Evolutionary conservation across 805 yeast species (phyloP).

Genomic region (Scheffersomyces stipitis): DNA sequence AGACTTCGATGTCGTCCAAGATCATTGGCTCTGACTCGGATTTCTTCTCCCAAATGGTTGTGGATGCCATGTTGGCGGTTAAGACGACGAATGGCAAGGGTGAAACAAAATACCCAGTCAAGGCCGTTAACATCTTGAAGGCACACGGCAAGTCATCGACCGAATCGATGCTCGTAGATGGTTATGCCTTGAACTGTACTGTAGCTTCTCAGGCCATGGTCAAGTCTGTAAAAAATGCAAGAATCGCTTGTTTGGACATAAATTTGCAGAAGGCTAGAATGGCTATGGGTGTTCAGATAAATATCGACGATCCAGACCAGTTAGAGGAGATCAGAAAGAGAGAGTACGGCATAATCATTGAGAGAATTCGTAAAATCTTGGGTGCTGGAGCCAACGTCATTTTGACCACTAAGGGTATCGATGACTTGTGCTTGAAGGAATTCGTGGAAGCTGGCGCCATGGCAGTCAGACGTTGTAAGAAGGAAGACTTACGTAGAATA

Average conservation of each 20-base stretch:
- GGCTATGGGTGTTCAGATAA: conserved; percentile 98
- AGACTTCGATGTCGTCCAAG: conserved; percentile 95
- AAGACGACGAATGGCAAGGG: conserved; percentile 87
- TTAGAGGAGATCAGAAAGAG: conserved; percentile 88
- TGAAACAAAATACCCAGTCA: conserved; percentile 89
- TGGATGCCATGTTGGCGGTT: conserved; percentile 93
- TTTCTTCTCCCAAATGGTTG: conserved; percentile 86
- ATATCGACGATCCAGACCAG: conserved; percentile 96
- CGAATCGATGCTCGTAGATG: conserved; percentile 85
- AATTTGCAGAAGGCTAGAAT: conserved; percentile 93
- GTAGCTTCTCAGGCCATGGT: conserved; percentile 97
- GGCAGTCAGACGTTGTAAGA: conserved; percentile 96
- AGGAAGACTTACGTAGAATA: conserved; percentile 93
- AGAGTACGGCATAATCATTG: conserved; percentile 82
- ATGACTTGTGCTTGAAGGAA: conserved; percentile 86
- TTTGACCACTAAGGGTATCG: conserved; percentile 91
- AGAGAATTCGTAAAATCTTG: conserved; percentile 77
- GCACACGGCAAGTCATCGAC: conserved; percentile 93
- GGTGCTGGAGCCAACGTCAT: conserved; percentile 91
- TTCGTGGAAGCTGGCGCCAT: conserved; percentile 89
- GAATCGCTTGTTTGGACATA: conserved; percentile 85
- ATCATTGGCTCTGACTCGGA: conserved; percentile 93
- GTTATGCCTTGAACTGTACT: conserved; percentile 95
- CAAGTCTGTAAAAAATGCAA: conserved; percentile 65
- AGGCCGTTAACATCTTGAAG: conserved; percentile 92